Evolutionary conservation across 2,329 filamentous ascomycete genomes (phyloP).

Genomic region (Trichoderma brevicompactum): DNA sequence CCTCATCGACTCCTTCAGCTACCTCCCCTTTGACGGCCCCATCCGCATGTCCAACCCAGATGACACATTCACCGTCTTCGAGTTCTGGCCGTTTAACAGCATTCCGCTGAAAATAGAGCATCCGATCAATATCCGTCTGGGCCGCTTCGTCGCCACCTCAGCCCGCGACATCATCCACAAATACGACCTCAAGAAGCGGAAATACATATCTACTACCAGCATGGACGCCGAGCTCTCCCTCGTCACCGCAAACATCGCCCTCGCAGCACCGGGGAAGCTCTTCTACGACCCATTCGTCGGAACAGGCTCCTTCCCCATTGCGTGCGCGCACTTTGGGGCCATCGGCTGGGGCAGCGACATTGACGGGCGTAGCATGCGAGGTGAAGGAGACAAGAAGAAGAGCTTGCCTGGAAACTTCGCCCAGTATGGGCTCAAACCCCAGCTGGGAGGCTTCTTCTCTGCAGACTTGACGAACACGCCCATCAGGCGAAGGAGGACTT

Average conservation of each 20-base stretch:
- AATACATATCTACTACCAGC: slow-evolving; percentile 92
- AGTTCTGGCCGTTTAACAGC: slow-evolving; percentile 71
- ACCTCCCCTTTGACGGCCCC: slow-evolving; percentile 75
- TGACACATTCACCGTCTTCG: slow-evolving; percentile 77
- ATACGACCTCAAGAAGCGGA: slow-evolving; percentile 90
- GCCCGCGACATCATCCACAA: slow-evolving; percentile 69
- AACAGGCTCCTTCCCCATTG: slow-evolving; percentile 89
- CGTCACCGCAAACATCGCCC: slow-evolving; percentile 87
- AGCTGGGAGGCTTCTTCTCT: slow-evolving; percentile 78
- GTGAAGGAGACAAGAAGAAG: slow-evolving; percentile 60
- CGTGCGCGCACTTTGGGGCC: slow-evolving; percentile 88
- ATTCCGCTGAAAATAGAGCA: slow-evolving; percentile 53
- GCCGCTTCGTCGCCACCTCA: slow-evolving; percentile 69
- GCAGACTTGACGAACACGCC: slow-evolving; percentile 90
- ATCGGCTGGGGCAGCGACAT: slow-evolving; percentile 87
- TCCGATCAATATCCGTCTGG: slow-evolving; percentile 69
- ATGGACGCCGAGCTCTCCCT: slow-evolving; percentile 96
- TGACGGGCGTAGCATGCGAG: slow-evolving; percentile 85
- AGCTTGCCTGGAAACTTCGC: slow-evolving; percentile 72
- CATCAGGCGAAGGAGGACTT: slow-evolving; percentile 62
- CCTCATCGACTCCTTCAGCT: slow-evolving; percentile 82
- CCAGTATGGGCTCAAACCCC: slow-evolving; percentile 72
- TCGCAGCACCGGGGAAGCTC: slow-evolving; percentile 79
- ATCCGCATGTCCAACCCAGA: slow-evolving; percentile 78
- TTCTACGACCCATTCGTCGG: slow-evolving; percentile 97